Percentiles rank a stretch among this genome's conserved stretches.
phyloP scores from a whole-genome alignment of 495 filamentous ascomycete species.

The Aspergillus carlsbadensis region DNA sequence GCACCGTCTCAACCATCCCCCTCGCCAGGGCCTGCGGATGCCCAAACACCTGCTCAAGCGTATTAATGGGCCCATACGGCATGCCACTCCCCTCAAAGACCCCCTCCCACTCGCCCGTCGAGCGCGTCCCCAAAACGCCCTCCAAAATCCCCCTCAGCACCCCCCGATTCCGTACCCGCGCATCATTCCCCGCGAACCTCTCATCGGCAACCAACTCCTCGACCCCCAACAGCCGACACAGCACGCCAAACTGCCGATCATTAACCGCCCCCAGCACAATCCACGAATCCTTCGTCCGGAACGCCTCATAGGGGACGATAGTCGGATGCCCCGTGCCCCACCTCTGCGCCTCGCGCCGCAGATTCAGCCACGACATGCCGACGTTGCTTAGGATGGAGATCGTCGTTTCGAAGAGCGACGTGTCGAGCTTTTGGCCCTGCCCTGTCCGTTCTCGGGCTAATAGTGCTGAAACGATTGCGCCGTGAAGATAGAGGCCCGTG shows the following conservation, averaged over 20 bases:
- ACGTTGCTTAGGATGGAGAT: constrained; percentile 83
- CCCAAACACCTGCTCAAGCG: constrained; percentile 23
- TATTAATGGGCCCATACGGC: constrained; percentile 84
- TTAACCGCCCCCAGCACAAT: constrained; percentile 84
- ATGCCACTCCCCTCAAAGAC: constrained; percentile 78
- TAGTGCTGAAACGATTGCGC: constrained; percentile 80
- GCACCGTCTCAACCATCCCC: constrained; percentile 25
- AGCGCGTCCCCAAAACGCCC: constrained; percentile 59
- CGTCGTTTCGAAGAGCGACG: constrained; percentile 79
- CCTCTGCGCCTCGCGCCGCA: constrained; percentile 69
- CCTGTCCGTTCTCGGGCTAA: constrained; percentile 60
- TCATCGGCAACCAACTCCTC: constrained; percentile 64
- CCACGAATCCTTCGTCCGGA: constrained; percentile 78
- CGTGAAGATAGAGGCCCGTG: constrained; percentile 82
- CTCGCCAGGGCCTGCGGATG: constrained; percentile 27
- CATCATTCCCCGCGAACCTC: constrained; percentile 66
- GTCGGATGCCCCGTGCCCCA: constrained; percentile 92
- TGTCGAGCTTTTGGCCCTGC: constrained; percentile 81
- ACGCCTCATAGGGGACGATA: constrained; percentile 84
- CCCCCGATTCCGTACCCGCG: constrained; percentile 66
- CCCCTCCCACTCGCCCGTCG: constrained; percentile 75
- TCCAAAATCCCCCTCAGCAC: constrained; percentile 68
- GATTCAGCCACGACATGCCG: constrained; percentile 78
- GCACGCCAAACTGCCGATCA: constrained; percentile 71
- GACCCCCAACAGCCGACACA: constrained; percentile 67